These are phyloP conservation scores for Novymonas esmeraldas DNA, from an alignment of 208 protist species.

Conservation along the genomic window DNA sequence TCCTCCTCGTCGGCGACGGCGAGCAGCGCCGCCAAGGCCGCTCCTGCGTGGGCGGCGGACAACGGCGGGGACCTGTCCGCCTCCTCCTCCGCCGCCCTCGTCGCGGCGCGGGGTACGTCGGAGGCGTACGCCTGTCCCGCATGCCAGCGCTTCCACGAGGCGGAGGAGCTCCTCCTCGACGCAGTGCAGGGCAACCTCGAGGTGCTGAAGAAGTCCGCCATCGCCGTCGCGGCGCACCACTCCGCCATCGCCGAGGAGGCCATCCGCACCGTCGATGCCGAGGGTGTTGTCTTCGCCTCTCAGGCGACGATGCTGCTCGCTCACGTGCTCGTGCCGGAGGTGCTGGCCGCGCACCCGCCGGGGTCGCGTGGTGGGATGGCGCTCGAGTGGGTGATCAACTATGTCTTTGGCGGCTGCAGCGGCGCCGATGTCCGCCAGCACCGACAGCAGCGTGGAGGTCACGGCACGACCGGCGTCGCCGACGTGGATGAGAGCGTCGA, in stretches of 20 bases:
- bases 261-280: conserved; percentile 41
- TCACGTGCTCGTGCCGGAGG: conserved; percentile 51
- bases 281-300: conserved; percentile 43
- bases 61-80: neutral
- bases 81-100: conserved; percentile 2
- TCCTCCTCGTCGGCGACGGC: neutral
- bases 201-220: conserved; percentile 32
- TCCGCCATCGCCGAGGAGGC: conserved; percentile 38
- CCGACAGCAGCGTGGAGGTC: conserved; percentile 29
- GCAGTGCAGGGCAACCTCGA: conserved; percentile 29
- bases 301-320: conserved; percentile 63
- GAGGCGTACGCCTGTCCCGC: conserved; percentile 20
- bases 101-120: conserved; percentile 9
- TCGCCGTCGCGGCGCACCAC: conserved; percentile 46
- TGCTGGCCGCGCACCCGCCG: conserved; percentile 50
- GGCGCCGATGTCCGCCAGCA: conserved; percentile 38
- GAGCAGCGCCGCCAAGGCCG: neutral
- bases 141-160: conserved; percentile 35
- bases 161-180: conserved; percentile 33
- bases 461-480: conserved; percentile 10
- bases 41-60: neutral
- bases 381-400: conserved; percentile 45
- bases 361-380: conserved; percentile 43
- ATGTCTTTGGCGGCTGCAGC: conserved; percentile 51
- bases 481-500: conserved; percentile 20